Conservation (phyloP, 1,139 yeast genomes). For the Sugiyamaella japonica region DNA sequence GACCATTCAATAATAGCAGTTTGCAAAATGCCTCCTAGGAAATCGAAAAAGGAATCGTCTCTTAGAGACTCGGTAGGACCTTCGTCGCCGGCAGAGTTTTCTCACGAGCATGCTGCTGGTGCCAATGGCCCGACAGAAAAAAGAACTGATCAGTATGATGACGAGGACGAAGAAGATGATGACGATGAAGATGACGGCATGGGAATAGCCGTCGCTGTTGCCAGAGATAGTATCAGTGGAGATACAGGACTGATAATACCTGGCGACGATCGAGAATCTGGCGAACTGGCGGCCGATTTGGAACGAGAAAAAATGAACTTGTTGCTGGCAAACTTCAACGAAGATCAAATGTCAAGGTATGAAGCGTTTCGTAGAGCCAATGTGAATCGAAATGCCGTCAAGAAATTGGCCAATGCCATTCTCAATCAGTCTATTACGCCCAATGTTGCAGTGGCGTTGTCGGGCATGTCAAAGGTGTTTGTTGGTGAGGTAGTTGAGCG, state of each 20-base stretch:
- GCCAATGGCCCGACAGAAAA: background rate
- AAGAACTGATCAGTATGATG: constrained; percentile 11
- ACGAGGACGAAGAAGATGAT: constrained; percentile 23
- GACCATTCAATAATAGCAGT: background rate
- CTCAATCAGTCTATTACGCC: constrained; percentile 82
- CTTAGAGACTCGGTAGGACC: background rate
- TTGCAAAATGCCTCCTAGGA: constrained; percentile 9
- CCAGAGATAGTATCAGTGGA: background rate
- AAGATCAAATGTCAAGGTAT: constrained; percentile 84
- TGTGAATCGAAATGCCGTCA: constrained; percentile 74
- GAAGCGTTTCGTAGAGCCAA: constrained; percentile 86
- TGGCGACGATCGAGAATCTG: constrained; percentile 17
- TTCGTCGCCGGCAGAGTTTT: background rate
- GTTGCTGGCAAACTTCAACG: constrained; percentile 68
- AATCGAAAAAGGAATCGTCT: constrained; percentile 14
- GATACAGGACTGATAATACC: background rate
- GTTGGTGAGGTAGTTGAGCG: constrained; percentile 84
- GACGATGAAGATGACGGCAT: constrained; percentile 27
- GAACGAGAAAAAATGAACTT: constrained; percentile 59
- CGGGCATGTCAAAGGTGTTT: constrained; percentile 86
- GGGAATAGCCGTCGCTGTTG: constrained; percentile 11
- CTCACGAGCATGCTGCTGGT: constrained; percentile 9
- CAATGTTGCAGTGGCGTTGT: constrained; percentile 76
- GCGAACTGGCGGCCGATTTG: constrained; percentile 23
- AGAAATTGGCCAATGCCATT: constrained; percentile 75